Conservation (phyloP, 176 grass and related monocot species). For the Carex kokanica region DNA sequence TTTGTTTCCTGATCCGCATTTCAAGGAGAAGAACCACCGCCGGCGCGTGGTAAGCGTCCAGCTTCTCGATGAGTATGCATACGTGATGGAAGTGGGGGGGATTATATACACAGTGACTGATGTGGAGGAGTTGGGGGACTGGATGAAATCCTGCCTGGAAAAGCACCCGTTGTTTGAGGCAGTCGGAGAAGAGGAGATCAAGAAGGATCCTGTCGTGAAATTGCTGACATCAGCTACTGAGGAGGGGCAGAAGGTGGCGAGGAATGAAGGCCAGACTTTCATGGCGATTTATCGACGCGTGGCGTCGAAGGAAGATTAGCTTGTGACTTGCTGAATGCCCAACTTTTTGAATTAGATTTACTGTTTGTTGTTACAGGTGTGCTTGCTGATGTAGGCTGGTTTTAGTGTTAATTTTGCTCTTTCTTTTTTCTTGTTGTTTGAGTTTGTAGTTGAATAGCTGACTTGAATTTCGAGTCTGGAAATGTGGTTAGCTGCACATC, state of each 20-base stretch:
- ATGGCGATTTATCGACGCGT: slow-evolving; percentile 71
- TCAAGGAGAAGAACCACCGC: slow-evolving; percentile 96
- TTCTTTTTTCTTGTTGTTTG: not conserved
- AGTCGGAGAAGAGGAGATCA: slow-evolving; percentile 49
- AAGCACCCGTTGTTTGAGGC: slow-evolving; percentile 69
- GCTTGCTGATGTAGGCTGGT: not conserved
- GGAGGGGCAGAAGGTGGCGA: slow-evolving; percentile 83
- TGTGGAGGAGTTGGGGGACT: slow-evolving; percentile 83
- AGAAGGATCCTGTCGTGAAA: slow-evolving; percentile 56
- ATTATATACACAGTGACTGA: slow-evolving; percentile 92
- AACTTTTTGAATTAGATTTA: not conserved
- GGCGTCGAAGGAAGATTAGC: slow-evolving; percentile 41
- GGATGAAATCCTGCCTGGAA: slow-evolving; percentile 84
- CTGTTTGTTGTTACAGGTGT: not conserved
- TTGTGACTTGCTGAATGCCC: not conserved
- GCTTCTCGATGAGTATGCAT: slow-evolving; percentile 88
- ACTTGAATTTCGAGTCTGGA: not conserved
- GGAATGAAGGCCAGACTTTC: slow-evolving; percentile 87
- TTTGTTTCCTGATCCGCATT: slow-evolving; percentile 90
- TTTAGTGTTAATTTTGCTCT: not conserved
- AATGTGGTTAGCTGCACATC: not conserved
- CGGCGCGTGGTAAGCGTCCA: slow-evolving; percentile 75
- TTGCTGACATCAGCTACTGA: slow-evolving; percentile 73
- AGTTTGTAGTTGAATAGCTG: not conserved
- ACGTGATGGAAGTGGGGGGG: slow-evolving; percentile 71